phyloP scores from a whole-genome alignment of 306 rosid species.

The Canavalia gladiata region DNA sequence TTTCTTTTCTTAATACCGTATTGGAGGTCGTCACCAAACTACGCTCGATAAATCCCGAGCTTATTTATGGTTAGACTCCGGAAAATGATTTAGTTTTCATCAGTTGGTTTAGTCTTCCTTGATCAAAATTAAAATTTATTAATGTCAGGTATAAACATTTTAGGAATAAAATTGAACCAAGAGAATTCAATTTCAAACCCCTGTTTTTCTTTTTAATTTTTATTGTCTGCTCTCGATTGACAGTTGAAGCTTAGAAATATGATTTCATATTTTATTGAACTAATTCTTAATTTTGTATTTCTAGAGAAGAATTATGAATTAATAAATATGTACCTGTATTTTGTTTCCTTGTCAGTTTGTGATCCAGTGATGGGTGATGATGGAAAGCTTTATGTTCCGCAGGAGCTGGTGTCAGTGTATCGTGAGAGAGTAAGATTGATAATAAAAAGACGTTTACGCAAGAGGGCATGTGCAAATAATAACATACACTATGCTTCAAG shows the following conservation, averaged over 20 bases:
- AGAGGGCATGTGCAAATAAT: constrained; percentile 7
- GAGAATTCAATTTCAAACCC: constrained; percentile 25
- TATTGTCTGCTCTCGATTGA: neutral
- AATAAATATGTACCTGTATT: constrained; percentile 28
- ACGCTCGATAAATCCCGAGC: constrained; percentile 74
- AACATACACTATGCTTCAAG: constrained; percentile 13
- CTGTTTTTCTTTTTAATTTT: constrained; percentile 22
- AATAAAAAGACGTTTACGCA: constrained; percentile 28
- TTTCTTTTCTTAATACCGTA: constrained; percentile 75
- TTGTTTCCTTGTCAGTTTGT: constrained; percentile 68
- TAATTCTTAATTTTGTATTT: constrained; percentile 20
- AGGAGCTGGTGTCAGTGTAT: constrained; percentile 78
- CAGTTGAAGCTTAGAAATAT: constrained; percentile 28
- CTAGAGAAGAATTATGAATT: neutral
- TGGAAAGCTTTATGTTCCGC: constrained; percentile 88
- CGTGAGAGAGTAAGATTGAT: constrained; percentile 77
- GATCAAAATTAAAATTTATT: constrained; percentile 4
- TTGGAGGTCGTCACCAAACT: constrained; percentile 80
- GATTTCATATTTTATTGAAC: constrained; percentile 2
- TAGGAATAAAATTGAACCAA: constrained; percentile 39
- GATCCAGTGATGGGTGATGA: constrained; percentile 98
- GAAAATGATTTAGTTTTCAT: neutral
- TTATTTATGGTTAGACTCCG: constrained; percentile 63
- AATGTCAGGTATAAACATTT: neutral
- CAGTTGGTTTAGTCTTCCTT: neutral